Percentiles rank a stretch among this genome's conserved stretches.
These are phyloP conservation scores for Amanita brunnescens DNA, from an alignment of 768 basidiomycete species.

Conservation along the genomic window DNA sequence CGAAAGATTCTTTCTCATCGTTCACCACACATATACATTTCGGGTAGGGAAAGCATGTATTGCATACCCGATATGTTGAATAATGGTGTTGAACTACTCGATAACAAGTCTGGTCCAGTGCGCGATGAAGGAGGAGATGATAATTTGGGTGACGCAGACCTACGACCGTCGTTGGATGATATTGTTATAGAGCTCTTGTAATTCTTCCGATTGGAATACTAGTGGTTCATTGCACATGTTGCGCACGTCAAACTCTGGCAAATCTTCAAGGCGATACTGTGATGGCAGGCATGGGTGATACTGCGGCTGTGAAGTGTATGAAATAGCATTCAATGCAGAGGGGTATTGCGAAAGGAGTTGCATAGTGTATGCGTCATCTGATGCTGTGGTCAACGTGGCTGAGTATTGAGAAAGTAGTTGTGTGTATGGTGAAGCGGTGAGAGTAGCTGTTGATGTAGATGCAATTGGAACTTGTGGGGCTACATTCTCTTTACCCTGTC, in stretches of 20 bases:
- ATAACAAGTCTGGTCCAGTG: constrained; percentile 1
- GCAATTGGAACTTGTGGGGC: too few relatives aligned
- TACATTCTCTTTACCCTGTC: constrained; percentile 1
- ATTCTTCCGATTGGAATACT: not conserved
- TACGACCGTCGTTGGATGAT: not conserved
- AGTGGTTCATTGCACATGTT: not conserved
- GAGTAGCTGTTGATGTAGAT: too few relatives aligned
- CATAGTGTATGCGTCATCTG: too few relatives aligned
- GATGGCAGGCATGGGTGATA: not conserved
- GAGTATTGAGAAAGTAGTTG: too few relatives aligned
- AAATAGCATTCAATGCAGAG: too few relatives aligned
- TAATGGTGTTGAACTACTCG: not conserved
- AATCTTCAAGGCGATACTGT: not conserved
- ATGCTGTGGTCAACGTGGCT: too few relatives aligned
- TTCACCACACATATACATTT: not conserved
- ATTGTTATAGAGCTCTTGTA: constrained; percentile 4
- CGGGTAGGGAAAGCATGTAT: not conserved
- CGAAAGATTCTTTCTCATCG: not conserved
- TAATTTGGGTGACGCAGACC: not conserved
- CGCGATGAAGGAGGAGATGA: not conserved
- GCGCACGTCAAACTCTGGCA: not conserved
- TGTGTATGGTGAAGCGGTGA: too few relatives aligned
- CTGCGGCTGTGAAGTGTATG: too few relatives aligned
- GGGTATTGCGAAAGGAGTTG: too few relatives aligned
- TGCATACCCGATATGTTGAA: constrained; percentile 2